These are phyloP conservation scores for Pleurotus pulmonarius DNA, from an alignment of 768 basidiomycete species.

Conservation along the genomic window DNA sequence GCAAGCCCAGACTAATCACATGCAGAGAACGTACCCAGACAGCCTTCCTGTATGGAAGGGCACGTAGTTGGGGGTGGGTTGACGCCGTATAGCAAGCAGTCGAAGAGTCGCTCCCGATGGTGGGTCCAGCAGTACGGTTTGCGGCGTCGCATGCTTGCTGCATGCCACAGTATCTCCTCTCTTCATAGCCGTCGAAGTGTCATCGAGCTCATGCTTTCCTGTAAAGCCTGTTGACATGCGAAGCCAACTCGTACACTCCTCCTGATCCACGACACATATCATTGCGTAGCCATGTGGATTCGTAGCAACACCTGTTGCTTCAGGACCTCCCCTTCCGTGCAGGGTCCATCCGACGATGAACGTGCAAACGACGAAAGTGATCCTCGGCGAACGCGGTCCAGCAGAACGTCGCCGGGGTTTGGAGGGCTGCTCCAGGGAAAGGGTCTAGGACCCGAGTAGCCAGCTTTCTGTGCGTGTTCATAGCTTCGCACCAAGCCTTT, in stretches of 20 bases:
- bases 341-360: background rate
- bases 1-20: background rate
- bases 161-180: slow-evolving; percentile 7
- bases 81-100: background rate
- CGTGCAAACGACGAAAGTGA: slow-evolving; percentile 19
- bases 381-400: slow-evolving; percentile 50
- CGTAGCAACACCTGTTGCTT: slow-evolving; percentile 4
- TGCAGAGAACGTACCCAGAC: slow-evolving; percentile 2
- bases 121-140: background rate
- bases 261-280: background rate
- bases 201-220: slow-evolving; percentile 5
- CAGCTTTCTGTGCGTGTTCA: slow-evolving; percentile 11
- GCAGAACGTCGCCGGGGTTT: slow-evolving; percentile 53
- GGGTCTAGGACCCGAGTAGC: slow-evolving; percentile 38
- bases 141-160: background rate
- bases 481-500: background rate
- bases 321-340: slow-evolving; percentile 3
- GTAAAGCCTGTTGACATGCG: background rate
- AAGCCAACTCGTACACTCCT: background rate
- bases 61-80: slow-evolving; percentile 5
- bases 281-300: slow-evolving; percentile 6
- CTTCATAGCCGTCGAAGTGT: background rate
- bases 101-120: background rate
- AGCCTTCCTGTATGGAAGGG: slow-evolving; percentile 6
- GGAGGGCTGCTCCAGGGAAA: slow-evolving; percentile 26